Conservation (phyloP, 257 asterid genomes). For the Solanum boliviense region DNA sequence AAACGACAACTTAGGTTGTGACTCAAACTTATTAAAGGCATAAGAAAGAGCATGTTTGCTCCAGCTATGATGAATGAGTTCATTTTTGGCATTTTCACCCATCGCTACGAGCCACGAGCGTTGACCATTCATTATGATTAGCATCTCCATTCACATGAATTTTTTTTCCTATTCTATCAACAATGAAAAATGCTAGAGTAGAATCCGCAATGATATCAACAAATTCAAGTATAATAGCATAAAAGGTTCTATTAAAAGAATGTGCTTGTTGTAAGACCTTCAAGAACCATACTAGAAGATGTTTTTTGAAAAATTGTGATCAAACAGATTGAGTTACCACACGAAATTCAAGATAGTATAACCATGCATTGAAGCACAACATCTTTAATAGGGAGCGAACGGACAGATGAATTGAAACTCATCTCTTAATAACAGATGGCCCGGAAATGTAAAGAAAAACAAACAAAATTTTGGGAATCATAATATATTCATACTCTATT, state of each 20-base stretch:
- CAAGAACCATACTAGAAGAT: neutral
- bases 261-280: neutral
- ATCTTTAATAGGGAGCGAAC: neutral
- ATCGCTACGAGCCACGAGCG: neutral
- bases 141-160: neutral
- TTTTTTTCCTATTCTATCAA: neutral
- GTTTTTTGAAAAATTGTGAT: neutral
- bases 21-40: neutral
- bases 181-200: neutral
- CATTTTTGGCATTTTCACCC: neutral
- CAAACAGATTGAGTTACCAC: neutral
- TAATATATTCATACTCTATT: too few species aligned
- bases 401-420: neutral
- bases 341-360: neutral
- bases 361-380: neutral
- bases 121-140: neutral
- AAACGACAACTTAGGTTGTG: neutral
- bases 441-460: neutral
- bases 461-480: too few species aligned
- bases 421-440: neutral
- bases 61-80: neutral
- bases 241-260: too few species aligned
- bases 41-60: neutral
- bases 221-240: too few species aligned
- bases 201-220: neutral